Conservation (phyloP, 2,329 filamentous ascomycete species). For the Epichloe hybrida region DNA sequence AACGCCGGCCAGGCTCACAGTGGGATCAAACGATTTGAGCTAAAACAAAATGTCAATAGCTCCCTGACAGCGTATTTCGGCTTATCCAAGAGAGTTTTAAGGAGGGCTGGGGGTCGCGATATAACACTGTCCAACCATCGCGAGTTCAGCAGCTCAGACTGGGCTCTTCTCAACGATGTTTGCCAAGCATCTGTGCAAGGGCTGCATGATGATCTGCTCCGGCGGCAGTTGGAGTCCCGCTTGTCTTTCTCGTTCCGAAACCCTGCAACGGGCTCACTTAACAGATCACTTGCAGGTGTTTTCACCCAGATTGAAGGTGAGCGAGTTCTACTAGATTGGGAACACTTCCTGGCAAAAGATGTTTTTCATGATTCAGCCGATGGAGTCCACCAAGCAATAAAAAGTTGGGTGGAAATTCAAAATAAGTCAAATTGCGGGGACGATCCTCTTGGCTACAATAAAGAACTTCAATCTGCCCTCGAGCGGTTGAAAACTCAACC, state of each 20-base stretch:
- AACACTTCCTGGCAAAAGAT: constrained; percentile 11
- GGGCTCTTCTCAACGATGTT: constrained; percentile 35
- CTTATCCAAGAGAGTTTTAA: constrained; percentile 34
- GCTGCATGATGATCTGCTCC: constrained; percentile 33
- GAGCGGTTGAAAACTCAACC: constrained; percentile 37
- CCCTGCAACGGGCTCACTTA: constrained; percentile 13
- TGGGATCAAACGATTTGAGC: constrained; percentile 13
- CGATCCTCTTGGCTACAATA: constrained; percentile 37
- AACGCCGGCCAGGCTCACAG: constrained; percentile 1
- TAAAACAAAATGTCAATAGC: constrained; percentile 30
- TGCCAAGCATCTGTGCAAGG: constrained; percentile 41
- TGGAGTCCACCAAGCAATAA: constrained; percentile 23
- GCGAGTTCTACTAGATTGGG: constrained; percentile 29
- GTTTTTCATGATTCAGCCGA: constrained; percentile 8
- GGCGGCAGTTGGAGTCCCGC: constrained; percentile 29
- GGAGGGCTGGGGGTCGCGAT: constrained; percentile 37
- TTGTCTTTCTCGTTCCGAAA: constrained; percentile 31
- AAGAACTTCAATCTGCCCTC: constrained; percentile 34
- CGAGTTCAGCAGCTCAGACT: constrained; percentile 31
- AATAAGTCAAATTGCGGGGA: constrained; percentile 24
- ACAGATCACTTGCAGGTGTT: constrained; percentile 39
- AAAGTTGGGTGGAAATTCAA: constrained; percentile 33
- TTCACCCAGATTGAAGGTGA: constrained; percentile 44
- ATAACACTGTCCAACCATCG: constrained; percentile 31
- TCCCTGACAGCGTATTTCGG: constrained; percentile 33